phyloP scores from a whole-genome alignment of 805 yeast species.

The Teunomyces stri region DNA sequence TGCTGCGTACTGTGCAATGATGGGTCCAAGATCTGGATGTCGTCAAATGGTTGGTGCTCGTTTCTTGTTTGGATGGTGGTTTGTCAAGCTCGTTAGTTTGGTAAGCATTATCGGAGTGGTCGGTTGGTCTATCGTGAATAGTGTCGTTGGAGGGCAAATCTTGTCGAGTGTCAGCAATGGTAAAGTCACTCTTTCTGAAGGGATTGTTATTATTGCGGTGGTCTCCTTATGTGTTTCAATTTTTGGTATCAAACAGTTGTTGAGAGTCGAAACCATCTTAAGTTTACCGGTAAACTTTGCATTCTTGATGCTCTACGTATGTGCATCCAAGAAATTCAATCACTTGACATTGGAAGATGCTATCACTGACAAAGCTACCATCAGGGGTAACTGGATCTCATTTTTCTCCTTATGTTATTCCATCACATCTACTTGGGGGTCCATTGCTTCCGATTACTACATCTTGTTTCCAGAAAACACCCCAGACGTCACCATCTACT shows the following conservation, averaged over 20 bases:
- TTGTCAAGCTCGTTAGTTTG: conserved; percentile 71
- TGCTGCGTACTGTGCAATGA: conserved; percentile 78
- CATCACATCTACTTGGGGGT: conserved; percentile 86
- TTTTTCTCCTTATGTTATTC: conserved; percentile 74
- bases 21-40: conserved; percentile 91
- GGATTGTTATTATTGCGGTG: conserved; percentile 67
- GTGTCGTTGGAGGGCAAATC: conserved; percentile 86
- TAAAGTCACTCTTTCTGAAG: conserved; percentile 66
- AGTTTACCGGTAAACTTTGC: conserved; percentile 68
- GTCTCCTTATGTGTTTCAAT: conserved; percentile 66
- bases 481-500: conserved; percentile 51
- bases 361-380: conserved; percentile 38
- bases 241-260: conserved; percentile 73
- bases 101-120: conserved; percentile 71
- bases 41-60: conserved; percentile 85
- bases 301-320: conserved; percentile 65
- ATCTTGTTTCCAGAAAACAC: conserved; percentile 75
- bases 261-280: conserved; percentile 64
- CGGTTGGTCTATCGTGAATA: conserved; percentile 95
- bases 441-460: conserved; percentile 81
- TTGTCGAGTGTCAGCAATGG: conserved; percentile 63
- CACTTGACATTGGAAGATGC: conserved; percentile 34
- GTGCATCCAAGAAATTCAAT: conserved; percentile 48
- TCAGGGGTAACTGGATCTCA: conserved; percentile 67
- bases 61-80: conserved; percentile 82